Percentiles rank a stretch among this genome's conserved stretches.
phyloP scores from a whole-genome alignment of 305 asterid species.

The Solanum aculeatissimum region DNA sequence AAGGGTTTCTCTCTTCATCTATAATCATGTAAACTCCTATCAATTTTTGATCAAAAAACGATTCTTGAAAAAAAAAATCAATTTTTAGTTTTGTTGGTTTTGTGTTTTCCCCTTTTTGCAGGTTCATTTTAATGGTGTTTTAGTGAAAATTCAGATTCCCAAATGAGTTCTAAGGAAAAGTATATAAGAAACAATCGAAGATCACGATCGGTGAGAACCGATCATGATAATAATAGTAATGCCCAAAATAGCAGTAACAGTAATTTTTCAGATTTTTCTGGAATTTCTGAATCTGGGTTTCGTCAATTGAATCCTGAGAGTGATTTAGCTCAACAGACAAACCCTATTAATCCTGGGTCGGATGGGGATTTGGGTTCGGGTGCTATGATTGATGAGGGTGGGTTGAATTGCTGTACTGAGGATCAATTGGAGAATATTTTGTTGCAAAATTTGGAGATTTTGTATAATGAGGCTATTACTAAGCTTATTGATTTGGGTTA shows the following conservation, averaged over 20 bases:
- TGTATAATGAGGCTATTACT: constrained; percentile 46
- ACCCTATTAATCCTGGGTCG: constrained; percentile 9
- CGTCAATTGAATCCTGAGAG: constrained; percentile 10
- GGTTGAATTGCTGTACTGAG: constrained; percentile 80
- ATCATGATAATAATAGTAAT: constrained; percentile 33
- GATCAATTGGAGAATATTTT: constrained; percentile 61
- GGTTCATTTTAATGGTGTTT: constrained; percentile 7
- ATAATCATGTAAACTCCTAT: neutral
- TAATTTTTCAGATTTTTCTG: neutral
- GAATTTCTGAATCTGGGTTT: constrained; percentile 14
- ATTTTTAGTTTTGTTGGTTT: neutral
- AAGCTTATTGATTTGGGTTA: constrained; percentile 53
- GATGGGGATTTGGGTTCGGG: neutral
- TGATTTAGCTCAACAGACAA: constrained; percentile 13
- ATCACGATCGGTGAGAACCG: constrained; percentile 59
- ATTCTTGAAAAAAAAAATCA: neutral
- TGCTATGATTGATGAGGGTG: constrained; percentile 35
- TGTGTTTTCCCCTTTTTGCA: neutral
- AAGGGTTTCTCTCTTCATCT: neutral
- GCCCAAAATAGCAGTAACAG: neutral
- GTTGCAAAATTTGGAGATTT: constrained; percentile 42
- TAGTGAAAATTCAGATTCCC: constrained; percentile 7
- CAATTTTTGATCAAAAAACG: neutral
- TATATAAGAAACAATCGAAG: constrained; percentile 53
- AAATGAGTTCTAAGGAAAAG: constrained; percentile 71